phyloP scores from a whole-genome alignment of 2,329 filamentous ascomycete genomes.

The Hawksworthiomyces lignivorus region DNA sequence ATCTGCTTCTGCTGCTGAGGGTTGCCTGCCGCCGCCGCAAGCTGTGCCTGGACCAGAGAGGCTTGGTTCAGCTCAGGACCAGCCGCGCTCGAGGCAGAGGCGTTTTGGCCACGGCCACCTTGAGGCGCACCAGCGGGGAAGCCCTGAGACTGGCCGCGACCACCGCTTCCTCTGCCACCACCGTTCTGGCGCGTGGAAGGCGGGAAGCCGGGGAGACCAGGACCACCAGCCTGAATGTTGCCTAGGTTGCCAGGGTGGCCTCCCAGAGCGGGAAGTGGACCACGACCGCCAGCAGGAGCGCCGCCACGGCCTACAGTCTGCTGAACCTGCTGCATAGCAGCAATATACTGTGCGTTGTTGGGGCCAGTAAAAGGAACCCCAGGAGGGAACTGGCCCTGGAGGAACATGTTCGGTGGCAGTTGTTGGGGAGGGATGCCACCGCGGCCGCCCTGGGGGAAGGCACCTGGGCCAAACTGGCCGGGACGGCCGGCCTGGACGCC shows the following conservation, averaged over 20 bases:
- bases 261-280: constrained; percentile 56
- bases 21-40: constrained; percentile 38
- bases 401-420: constrained; percentile 81
- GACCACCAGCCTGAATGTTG: constrained; percentile 36
- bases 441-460: constrained; percentile 81
- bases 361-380: constrained; percentile 67
- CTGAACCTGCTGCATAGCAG: constrained; percentile 73
- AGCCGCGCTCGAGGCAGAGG: constrained; percentile 14
- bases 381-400: constrained; percentile 73
- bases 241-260: constrained; percentile 51
- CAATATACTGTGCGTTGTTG: constrained; percentile 70
- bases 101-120: constrained; percentile 37
- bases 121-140: constrained; percentile 37
- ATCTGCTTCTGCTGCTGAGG: constrained; percentile 94
- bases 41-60: constrained; percentile 48
- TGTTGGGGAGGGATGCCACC: constrained; percentile 76
- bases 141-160: constrained; percentile 28
- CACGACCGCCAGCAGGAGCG: constrained; percentile 59
- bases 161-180: constrained; percentile 32
- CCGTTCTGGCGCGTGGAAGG: constrained; percentile 43
- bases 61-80: constrained; percentile 32
- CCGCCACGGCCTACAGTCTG: constrained; percentile 55
- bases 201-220: constrained; percentile 49
- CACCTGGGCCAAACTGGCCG: constrained; percentile 69
- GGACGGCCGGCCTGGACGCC: constrained; percentile 73